A percentile compares a stretch with the other conserved stretches of the same genome.
These are phyloP conservation scores for Cutaneotrichosporon daszewskae DNA, from an alignment of 1,284 basidiomycete genomes.

Conservation along the genomic window DNA sequence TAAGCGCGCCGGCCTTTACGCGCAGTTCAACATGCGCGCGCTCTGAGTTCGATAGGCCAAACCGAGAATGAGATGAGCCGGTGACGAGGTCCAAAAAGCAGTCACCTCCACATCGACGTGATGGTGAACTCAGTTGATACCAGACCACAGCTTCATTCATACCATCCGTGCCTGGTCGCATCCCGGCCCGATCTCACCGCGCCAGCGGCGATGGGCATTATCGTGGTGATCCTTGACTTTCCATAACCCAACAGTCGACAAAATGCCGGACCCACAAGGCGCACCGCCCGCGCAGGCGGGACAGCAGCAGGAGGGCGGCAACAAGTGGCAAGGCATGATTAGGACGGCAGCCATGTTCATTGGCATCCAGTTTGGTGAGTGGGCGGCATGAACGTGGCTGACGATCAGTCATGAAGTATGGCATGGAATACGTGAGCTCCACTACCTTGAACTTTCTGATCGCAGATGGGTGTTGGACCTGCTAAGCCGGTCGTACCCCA, in stretches of 20 bases:
- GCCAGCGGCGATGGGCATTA: not conserved
- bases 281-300: constrained; percentile 13
- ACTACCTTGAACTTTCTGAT: too few species aligned
- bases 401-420: constrained; percentile 35
- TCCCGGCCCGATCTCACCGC: not conserved
- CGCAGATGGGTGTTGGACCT: constrained; percentile 1
- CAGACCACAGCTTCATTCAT: too few species aligned
- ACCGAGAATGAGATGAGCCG: not conserved
- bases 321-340: constrained; percentile 18
- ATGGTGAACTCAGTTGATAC: too few species aligned
- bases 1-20: too few species aligned
- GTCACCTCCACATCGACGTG: not conserved
- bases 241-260: not conserved
- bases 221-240: not conserved
- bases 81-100: not conserved
- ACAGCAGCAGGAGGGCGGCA: constrained; percentile 11
- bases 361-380: constrained; percentile 34
- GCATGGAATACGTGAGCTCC: constrained; percentile 38
- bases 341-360: constrained; percentile 31
- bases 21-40: not conserved
- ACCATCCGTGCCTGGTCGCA: too few species aligned
- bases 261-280: constrained; percentile 7
- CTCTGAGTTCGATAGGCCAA: not conserved
- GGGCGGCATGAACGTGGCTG: not conserved
- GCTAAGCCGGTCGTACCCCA: too few species aligned